These are phyloP conservation scores for Thuidium tamariscinum DNA, from an alignment of 225 moss, liverwort and hornwort species.

Conservation along the genomic window DNA sequence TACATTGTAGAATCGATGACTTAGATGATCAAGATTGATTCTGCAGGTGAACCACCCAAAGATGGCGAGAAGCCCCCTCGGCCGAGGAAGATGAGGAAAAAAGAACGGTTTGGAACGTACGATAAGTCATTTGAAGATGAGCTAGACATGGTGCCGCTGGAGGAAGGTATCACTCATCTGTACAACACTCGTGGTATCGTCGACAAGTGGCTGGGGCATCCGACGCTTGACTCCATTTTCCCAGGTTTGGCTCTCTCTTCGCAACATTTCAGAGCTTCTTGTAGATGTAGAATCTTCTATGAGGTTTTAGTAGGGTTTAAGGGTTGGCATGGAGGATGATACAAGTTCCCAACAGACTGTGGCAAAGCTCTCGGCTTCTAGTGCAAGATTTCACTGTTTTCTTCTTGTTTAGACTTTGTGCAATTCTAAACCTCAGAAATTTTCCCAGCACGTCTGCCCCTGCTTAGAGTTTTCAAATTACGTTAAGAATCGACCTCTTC, in stretches of 20 bases:
- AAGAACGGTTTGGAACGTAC: constrained; percentile 68
- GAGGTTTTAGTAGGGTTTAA: not conserved
- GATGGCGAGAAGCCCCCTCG: constrained; percentile 49
- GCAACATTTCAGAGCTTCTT: not conserved
- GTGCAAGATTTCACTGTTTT: not conserved
- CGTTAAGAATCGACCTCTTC: not conserved
- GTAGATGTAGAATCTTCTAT: not conserved
- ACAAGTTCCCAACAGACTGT: not conserved
- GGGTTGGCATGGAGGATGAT: not conserved
- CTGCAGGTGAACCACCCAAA: constrained; percentile 38
- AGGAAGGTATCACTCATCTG: constrained; percentile 67
- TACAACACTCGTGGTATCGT: constrained; percentile 86
- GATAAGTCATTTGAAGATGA: constrained; percentile 86
- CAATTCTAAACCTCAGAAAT: not conserved
- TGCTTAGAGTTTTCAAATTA: not conserved
- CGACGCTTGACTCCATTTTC: constrained; percentile 82
- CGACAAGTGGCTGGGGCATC: constrained; percentile 85
- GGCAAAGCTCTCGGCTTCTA: not conserved
- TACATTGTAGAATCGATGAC: not conserved
- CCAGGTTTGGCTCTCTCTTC: constrained; percentile 37
- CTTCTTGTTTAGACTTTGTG: not conserved
- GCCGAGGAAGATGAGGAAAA: constrained; percentile 66
- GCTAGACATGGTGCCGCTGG: constrained; percentile 70
- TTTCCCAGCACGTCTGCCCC: not conserved
- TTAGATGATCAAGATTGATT: not conserved